Base-by-base conservation (phyloP, 2,329 filamentous ascomycete species). In the Apiospora marii region DNA sequence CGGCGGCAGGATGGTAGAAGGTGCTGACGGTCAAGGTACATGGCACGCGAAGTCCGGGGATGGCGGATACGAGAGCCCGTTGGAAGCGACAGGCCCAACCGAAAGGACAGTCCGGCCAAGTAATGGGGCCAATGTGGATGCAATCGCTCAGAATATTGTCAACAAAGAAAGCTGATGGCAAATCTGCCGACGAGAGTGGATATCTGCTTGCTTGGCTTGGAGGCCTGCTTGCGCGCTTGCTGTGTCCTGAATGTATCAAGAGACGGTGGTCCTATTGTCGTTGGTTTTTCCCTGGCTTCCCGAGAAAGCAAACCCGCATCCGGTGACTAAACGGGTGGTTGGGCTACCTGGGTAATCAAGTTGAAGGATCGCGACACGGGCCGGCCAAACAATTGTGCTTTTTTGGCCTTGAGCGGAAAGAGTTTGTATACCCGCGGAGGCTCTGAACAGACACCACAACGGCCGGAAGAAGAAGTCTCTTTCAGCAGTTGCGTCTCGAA, bases 41-140 rank as follows among this genome's bases (percentile, higher is more conserved):
- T 37, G 30, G 67, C 67, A 69, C 49, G 67, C 24, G 24, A 49
- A 49, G 67, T 49, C 44, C 44, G 67, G 44, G 34, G 67, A 46
- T 37, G 67, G 67, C 43, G 43, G 67, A 49, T 69, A 69, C 37
- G 67, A 69, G 48, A 30, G 67, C 19, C 44, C 67, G 67, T 49
- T 68, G 13, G 43, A 37, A 69, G 44, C 27, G 67, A 48, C 43
- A 30, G 67, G 22, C 46, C 43, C 24, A 46, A 48, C 46, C 43
- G 43, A 48, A 27, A 68, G 24, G 43, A 68, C 24, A 46, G 43
- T 22, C 67, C 43, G 67, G 44, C 27, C 44, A 69, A 49, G 67
- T 34, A 69, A 49, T 30, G 27, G 46, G 34, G 46, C 67, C 67
- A 69, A 37, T 7, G 67, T 69, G 67, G 58, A 64, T 64, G 58